Conservation (phyloP, 2,329 filamentous ascomycete genomes). For the Fusarium sterilihyphosum region DNA sequence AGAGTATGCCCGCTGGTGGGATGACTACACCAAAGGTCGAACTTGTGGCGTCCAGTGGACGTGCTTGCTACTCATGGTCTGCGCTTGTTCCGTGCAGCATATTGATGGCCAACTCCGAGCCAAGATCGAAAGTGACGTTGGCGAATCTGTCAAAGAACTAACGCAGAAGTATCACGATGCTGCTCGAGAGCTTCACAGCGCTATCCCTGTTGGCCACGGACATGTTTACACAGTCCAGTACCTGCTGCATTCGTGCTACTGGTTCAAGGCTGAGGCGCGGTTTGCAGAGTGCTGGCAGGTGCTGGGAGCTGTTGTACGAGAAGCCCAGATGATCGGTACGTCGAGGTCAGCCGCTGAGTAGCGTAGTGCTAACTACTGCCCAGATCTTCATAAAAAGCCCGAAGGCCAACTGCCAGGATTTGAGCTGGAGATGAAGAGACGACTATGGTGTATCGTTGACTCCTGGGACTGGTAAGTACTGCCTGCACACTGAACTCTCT, state of each 20-base stretch:
- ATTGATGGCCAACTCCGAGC: slow-evolving; percentile 1
- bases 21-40: slow-evolving; percentile 16
- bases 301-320: slow-evolving; percentile 7
- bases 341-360: fast-evolving
- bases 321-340: slow-evolving; percentile 24
- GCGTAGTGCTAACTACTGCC: fast-evolving
- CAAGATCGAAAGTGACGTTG: slow-evolving; percentile 6
- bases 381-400: slow-evolving; percentile 18
- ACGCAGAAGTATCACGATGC: slow-evolving; percentile 18
- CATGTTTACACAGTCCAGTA: slow-evolving; percentile 20
- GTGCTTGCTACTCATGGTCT: slow-evolving; percentile 19
- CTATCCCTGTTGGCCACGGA: slow-evolving; percentile 10
- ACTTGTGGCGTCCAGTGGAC: slow-evolving; percentile 21
- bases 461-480: slow-evolving; percentile 16
- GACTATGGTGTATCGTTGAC: slow-evolving; percentile 21
- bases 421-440: slow-evolving; percentile 20
- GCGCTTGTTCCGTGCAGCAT: slow-evolving; percentile 23
- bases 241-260: slow-evolving; percentile 15
- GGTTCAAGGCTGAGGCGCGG: slow-evolving; percentile 21
- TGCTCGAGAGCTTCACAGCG: slow-evolving; percentile 21
- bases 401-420: not conserved
- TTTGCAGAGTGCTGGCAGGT: slow-evolving; percentile 27
- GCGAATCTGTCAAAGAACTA: slow-evolving; percentile 1
- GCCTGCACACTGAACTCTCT: fast-evolving
- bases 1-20: slow-evolving; percentile 22